Evolutionary conservation across 139 green algal species (phyloP).

Genomic region (Volvox africanus): DNA sequence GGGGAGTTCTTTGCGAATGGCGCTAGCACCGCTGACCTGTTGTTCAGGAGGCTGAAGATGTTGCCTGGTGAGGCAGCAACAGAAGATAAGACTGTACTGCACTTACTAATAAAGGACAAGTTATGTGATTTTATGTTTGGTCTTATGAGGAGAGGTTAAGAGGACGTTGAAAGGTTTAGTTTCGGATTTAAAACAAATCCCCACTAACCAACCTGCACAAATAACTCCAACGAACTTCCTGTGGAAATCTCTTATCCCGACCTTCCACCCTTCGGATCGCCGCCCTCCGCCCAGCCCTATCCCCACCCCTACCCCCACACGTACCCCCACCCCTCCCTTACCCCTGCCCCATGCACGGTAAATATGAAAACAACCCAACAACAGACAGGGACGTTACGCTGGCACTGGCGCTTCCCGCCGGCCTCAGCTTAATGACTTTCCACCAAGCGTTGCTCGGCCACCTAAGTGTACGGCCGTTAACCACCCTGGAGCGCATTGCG

Average conservation of each 20-base stretch:
- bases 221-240: no score
- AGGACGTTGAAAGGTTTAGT: not conserved
- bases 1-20: slow-evolving; percentile 14
- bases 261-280: no score
- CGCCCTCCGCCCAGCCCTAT: not conserved
- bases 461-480: not conserved
- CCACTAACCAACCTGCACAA: no score
- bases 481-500: slow-evolving; percentile 4
- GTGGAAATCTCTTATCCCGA: no score
- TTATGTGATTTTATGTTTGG: not conserved
- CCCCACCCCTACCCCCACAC: not conserved
- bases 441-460: slow-evolving; percentile 16
- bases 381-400: slow-evolving; percentile 11
- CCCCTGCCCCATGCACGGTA: not conserved
- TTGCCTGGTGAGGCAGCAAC: not conserved
- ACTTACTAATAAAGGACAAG: no score
- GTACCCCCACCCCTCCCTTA: not conserved
- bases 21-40: not conserved
- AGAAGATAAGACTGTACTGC: no score
- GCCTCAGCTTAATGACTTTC: not conserved
- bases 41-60: not conserved
- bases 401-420: not conserved
- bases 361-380: not conserved
- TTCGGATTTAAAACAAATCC: not conserved
- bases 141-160: not conserved